These are phyloP conservation scores for Dictyophora rubrovolvata DNA, from an alignment of 768 basidiomycete species.

Conservation along the genomic window DNA sequence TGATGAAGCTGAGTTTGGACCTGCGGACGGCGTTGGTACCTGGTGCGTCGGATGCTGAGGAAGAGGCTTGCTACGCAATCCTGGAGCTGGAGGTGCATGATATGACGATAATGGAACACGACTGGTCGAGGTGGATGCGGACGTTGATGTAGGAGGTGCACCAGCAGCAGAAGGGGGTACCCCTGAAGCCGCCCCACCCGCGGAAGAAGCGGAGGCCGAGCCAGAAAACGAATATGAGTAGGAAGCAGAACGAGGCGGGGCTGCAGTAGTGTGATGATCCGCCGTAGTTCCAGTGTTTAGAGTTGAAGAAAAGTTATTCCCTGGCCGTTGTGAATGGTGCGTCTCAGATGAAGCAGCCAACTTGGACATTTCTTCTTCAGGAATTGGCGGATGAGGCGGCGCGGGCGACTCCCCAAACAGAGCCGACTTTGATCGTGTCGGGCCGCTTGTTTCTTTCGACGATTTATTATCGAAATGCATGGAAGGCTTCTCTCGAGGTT, in stretches of 20 bases:
- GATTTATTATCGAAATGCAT: not conserved
- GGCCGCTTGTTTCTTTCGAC: not conserved
- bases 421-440: not conserved
- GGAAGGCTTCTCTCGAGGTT: not conserved
- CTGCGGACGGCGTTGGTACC: not conserved
- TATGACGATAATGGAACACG: not conserved
- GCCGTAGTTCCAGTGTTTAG: not conserved
- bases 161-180: not conserved
- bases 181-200: not conserved
- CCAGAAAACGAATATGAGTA: not conserved
- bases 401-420: constrained; percentile 1
- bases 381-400: not conserved
- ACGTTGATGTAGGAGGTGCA: not conserved
- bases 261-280: not conserved
- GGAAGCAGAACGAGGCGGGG: not conserved
- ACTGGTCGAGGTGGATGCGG: not conserved
- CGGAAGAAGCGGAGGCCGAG: not conserved
- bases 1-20: not conserved
- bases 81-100: not conserved
- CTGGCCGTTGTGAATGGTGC: not conserved
- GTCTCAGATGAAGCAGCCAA: not conserved
- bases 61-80: not conserved
- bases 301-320: too few species aligned
- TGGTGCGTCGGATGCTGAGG: not conserved
- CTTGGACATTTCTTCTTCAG: not conserved